Evolutionary conservation across 495 filamentous ascomycete genomes (phyloP), one percentile per base, ranked within the genome.

Genomic region (Emericellopsis terricola): DNA sequence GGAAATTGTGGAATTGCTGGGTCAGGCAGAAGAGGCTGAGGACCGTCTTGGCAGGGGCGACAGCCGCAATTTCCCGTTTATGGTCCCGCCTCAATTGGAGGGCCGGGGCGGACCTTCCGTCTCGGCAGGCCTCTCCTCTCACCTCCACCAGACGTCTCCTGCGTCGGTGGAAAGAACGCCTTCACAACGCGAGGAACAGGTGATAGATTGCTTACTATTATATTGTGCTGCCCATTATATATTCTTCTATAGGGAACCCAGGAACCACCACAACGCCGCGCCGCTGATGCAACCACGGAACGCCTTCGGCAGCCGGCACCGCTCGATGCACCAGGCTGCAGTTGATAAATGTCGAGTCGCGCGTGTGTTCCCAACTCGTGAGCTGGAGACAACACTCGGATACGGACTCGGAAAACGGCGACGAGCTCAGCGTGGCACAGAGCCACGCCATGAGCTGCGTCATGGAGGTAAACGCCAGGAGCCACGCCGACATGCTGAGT

Each of bases 391-490:
- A 26, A 23, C 33, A 24, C 33, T 35, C 33, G 0, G 21, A 20
- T 15, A 35, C 21, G 6, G 13, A 15, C 3, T 23, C 33, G 4
- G 21, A 23, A 9, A 35, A 14, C 3, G 33, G 33, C n/a, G 33
- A 35, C 7, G 33, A 15, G 21, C 33, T 35, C 33, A 35, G 3
- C 2, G 19, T 23, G 14, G 33, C 33, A 16, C 33, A 35, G 4
- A 26, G 17, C 33, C 33, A 35, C 13, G 20, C 21, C 33, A 35
- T 35, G 5, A 15, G 33, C n/a, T 35, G 33, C 14, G 27, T 26
- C 4, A 26, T 23, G 6, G 24, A 19, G 15, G 17, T 28, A 9
- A 35, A 8, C 13, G 33, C 24, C 9, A 9, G 15, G 4, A 35
- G 13, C 33, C 18, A 14, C 3, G 19, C 33, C 13, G 19, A 24